A percentile compares a stretch with the other conserved stretches of the same genome.
These are phyloP conservation scores for Bjerkandera adusta DNA, from an alignment of 1,284 basidiomycete species.

Conservation along the genomic window DNA sequence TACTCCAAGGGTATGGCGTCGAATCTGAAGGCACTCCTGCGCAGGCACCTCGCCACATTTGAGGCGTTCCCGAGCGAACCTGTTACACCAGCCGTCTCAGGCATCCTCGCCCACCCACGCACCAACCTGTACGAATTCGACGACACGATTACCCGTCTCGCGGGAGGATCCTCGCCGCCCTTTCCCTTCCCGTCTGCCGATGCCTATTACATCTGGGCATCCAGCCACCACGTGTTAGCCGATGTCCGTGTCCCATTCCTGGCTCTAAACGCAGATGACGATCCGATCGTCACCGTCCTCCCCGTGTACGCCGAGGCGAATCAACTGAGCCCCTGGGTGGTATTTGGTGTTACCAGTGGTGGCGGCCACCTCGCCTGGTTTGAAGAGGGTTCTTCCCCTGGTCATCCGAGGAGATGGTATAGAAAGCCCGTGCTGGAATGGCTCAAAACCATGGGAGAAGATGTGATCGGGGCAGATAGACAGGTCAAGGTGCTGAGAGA, in stretches of 20 bases:
- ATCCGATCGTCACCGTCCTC: constrained; percentile 77
- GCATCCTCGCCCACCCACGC: constrained; percentile 39
- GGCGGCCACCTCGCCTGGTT: constrained; percentile 99
- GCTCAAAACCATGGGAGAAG: constrained; percentile 59
- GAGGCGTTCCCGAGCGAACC: constrained; percentile 48
- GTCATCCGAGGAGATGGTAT: constrained; percentile 64
- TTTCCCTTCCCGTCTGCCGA: constrained; percentile 79
- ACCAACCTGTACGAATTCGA: constrained; percentile 66
- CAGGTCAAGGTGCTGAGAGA: constrained; percentile 37
- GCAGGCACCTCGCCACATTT: constrained; percentile 54
- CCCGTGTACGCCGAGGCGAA: constrained; percentile 61
- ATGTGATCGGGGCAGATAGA: constrained; percentile 39
- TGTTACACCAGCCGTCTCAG: constrained; percentile 46
- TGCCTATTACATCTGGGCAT: constrained; percentile 83
- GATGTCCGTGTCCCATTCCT: constrained; percentile 72
- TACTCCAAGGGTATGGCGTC: constrained; percentile 85
- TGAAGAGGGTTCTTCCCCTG: constrained; percentile 46
- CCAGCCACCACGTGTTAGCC: constrained; percentile 50
- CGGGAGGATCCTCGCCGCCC: constrained; percentile 76
- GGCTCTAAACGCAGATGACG: constrained; percentile 87
- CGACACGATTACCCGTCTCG: constrained; percentile 63
- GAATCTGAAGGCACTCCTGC: constrained; percentile 73
- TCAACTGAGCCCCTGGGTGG: constrained; percentile 46
- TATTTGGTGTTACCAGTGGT: constrained; percentile 70
- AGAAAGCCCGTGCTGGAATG: constrained; percentile 74